Base-by-base conservation (phyloP, 1,139 yeast species). In the Blastobotrys serpentis region DNA sequence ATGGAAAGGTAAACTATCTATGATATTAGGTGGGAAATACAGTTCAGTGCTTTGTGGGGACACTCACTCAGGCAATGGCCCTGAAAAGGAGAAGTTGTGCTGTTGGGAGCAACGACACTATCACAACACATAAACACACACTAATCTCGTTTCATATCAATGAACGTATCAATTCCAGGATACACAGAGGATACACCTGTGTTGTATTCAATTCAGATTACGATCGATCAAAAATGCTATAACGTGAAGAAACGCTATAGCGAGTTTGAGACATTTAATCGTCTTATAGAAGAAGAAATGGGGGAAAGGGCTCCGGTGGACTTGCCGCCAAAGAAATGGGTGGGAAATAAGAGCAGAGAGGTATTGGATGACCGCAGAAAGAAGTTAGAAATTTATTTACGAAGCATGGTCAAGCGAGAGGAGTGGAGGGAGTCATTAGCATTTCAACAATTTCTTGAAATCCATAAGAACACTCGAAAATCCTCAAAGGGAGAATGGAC, bases 261-360 rank as follows among this genome's bases (percentile, higher is more conserved):
- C 37, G 86, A 82, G 52, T 82, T 82, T 63, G 67, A 69, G 16
- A 62, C 63, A n/a, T 67, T 82, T 19, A 74, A 72, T 41, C 61
- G 61, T 11, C 70, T 67, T n/a, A 57, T 81, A 43, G 78, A 76
- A 57, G 59, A 67, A 6, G 74, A 76, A 44, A 64, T 74, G 51
- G 69, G 74, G 23, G 69, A 67, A 23, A 66, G 66, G 5, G 53
- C 80, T 4, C 84, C 84, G 0, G 75, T 76, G 46, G 68, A 65
- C 26, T 64, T 79, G 11, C 84, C 82, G 1, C 67, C 70, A 17
- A 65, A 71, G 57, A 59, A 59, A 46, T 65, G 69, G 69, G 49
- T 64, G 22, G 63, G 66, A 16, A 52, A 52, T 49, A 52, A 46
- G 57, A 42, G 52, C 34, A 55, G 57, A 16, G 65, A 57, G 44